Conservation (phyloP, 192 early-diverging fungal species). For the Gorgonomyces haynaldii region DNA sequence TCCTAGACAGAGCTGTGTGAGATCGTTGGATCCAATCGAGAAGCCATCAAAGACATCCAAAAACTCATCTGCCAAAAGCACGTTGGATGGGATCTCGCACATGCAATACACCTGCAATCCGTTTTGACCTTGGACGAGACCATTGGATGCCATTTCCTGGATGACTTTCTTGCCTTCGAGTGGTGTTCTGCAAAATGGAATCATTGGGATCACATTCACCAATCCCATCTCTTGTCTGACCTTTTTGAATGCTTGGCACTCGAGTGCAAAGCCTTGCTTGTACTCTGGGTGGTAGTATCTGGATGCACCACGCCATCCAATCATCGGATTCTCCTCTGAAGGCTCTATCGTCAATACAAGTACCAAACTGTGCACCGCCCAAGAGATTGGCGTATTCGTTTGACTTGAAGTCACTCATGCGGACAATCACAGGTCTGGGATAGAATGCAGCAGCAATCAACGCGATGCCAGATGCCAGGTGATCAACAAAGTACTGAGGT, state of each 20-base stretch:
- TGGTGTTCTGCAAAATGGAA: constrained; percentile 13
- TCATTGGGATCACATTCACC: constrained; percentile 8
- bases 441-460: constrained; percentile 15
- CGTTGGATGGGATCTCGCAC: constrained; percentile 17
- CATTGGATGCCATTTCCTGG: constrained; percentile 9
- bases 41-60: constrained; percentile 15
- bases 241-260: constrained; percentile 8
- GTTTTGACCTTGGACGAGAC: constrained; percentile 6
- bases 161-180: constrained; percentile 9
- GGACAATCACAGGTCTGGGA: constrained; percentile 12
- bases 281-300: constrained; percentile 12
- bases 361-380: constrained; percentile 11
- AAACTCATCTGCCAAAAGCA: constrained; percentile 12
- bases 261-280: constrained; percentile 12
- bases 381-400: constrained; percentile 10
- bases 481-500: constrained; percentile 12
- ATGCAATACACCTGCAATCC: constrained; percentile 13
- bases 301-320: constrained; percentile 14
- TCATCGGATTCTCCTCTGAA: constrained; percentile 13
- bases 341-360: too few relatives aligned
- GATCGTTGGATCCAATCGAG: constrained; percentile 15
- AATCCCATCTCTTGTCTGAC: constrained; percentile 13
- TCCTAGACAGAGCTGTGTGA: constrained; percentile 11
- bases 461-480: constrained; percentile 5
- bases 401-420: constrained; percentile 12